Evolutionary conservation across 352 stramenopile species (phyloP), one percentile per base, ranked within the genome.

Genomic region (Globisporangium iwayamae): DNA sequence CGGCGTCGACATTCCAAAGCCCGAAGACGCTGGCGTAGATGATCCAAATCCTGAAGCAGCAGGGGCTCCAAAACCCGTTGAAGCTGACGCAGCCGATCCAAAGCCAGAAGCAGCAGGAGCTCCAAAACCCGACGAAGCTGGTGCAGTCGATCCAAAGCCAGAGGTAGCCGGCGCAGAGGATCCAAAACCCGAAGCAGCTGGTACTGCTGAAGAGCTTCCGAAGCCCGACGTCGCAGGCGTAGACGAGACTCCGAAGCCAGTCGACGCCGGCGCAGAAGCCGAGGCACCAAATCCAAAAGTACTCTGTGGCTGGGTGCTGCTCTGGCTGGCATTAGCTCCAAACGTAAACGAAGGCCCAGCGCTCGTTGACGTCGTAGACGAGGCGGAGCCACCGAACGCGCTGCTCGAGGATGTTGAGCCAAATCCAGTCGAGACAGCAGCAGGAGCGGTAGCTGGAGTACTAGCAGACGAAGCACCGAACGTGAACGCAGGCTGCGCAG

Each of bases 51-150:
- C 57, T 14, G 69, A 55, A 43, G 53, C 30, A 62, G 32, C 53
- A 22, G 68, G 62, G 2, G 65, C 47, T 41, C 73, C 76, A 63
- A 87, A 86, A 28, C 65, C 72, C 69, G 63, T 61, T 51, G 66
- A 80, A n/a, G 62, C 56, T 20, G 66, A 59, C 13, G 76, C 71
- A 20, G 69, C 68, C 2, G 73, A 68, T 18, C 70, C 75, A 71
- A 87, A 89, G 18, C 70, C 68, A 22, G 69, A 75, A n/a, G 77
- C 66, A 2, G 63, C 59, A n/a, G 77, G 67, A 4, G 63, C 56
- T 18, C 70, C 75, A 68, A 87, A 89, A 11, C 70, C 66, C 25
- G 69, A 74, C 11, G 75, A 66, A 4, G 63, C 54, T n/a, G 65
- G 62, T 13, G 65, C 56, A 51, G 67, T 36, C 28, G 69, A 56